A percentile compares a stretch with the other conserved stretches of the same genome.
phyloP scores from a whole-genome alignment of 192 early-diverging fungal species.

The Entomortierella beljakovae region DNA sequence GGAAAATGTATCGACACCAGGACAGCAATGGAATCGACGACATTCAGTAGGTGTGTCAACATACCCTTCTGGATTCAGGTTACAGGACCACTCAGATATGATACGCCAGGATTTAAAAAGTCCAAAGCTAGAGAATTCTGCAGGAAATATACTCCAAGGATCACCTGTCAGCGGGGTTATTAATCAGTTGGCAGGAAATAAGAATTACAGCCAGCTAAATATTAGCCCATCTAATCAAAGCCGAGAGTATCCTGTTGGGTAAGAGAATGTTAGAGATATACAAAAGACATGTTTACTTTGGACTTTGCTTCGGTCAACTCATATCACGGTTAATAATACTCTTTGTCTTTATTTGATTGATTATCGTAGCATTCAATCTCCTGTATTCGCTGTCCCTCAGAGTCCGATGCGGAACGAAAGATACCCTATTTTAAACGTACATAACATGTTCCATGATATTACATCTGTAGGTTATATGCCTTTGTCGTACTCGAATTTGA shows the following conservation, averaged over 20 bases:
- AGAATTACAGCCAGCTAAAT: constrained; percentile 1
- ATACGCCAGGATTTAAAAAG: constrained; percentile 37
- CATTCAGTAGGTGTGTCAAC: constrained; percentile 30
- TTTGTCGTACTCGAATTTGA: not conserved
- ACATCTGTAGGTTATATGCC: constrained; percentile 46
- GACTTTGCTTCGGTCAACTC: too few species aligned
- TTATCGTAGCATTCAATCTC: constrained; percentile 19
- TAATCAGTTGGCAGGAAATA: not conserved
- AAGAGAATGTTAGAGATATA: not conserved
- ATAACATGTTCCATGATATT: constrained; percentile 62
- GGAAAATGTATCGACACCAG: not conserved
- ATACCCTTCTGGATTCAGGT: constrained; percentile 25
- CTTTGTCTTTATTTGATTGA: not conserved
- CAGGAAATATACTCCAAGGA: not conserved
- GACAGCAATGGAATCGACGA: constrained; percentile 17
- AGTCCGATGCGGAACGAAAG: constrained; percentile 36
- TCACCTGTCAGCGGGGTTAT: not conserved
- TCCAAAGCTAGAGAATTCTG: constrained; percentile 10
- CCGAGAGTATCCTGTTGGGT: constrained; percentile 12
- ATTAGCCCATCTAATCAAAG: constrained; percentile 8
- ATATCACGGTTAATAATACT: too few species aligned
- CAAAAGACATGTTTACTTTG: too few species aligned
- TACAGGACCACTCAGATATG: constrained; percentile 35
- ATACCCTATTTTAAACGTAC: constrained; percentile 23
- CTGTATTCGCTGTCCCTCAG: constrained; percentile 26